A percentile compares a stretch with the other conserved stretches of the same genome.
Evolutionary conservation across 345 rosid genomes (phyloP).

Genomic region (Eutrema japonicum): DNA sequence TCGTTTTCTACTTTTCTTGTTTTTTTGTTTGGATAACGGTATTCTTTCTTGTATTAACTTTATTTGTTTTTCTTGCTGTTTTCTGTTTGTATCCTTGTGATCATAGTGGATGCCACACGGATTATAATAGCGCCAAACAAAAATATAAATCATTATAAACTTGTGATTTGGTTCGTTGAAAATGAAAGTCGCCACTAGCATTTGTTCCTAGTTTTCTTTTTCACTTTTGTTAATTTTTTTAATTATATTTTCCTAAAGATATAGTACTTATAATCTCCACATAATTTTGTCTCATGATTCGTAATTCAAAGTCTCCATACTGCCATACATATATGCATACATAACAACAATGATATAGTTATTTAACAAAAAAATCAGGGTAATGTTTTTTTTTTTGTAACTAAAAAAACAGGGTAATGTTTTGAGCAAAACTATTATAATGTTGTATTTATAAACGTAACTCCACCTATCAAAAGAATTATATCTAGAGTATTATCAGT

Average conservation of each 20-base stretch:
- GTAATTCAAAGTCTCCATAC: too few relatives aligned
- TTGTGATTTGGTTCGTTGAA: slow-evolving; percentile 41
- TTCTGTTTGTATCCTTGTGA: slow-evolving; percentile 31
- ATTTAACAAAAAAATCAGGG: too few relatives aligned
- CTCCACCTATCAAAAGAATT: not conserved
- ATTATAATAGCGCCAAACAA: slow-evolving; percentile 31
- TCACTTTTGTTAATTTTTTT: not conserved
- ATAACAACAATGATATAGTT: too few relatives aligned
- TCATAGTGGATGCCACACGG: slow-evolving; percentile 37
- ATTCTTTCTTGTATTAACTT: slow-evolving; percentile 6
- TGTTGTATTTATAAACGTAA: not conserved
- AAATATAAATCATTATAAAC: slow-evolving; percentile 28
- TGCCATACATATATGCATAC: too few relatives aligned
- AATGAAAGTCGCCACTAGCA: slow-evolving; percentile 34
- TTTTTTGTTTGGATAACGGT: not conserved
- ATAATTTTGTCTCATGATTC: too few relatives aligned
- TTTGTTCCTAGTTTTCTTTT: slow-evolving; percentile 25
- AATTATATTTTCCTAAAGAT: not conserved
- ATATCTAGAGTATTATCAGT: too few relatives aligned
- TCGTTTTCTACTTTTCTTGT: not conserved
- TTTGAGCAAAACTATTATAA: not conserved
- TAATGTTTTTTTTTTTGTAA: too few relatives aligned
- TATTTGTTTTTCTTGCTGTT: slow-evolving; percentile 15
- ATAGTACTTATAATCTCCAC: not conserved
- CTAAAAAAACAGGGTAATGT: too few relatives aligned